Conservation (phyloP, 2,329 filamentous ascomycete genomes). For the Colletotrichum sp. region DNA sequence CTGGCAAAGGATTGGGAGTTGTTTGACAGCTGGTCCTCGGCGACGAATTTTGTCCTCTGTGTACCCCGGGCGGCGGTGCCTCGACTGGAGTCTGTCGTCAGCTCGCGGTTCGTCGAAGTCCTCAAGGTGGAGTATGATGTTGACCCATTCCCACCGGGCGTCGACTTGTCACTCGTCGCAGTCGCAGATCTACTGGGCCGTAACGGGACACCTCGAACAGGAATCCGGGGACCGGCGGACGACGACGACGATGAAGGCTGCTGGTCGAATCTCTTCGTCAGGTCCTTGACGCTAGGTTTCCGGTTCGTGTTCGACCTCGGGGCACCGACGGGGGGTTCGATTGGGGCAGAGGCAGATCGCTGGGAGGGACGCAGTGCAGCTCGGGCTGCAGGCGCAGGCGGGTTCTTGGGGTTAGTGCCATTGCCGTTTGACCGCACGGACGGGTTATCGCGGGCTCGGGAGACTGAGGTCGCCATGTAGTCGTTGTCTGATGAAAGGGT, state of each 20-base stretch:
- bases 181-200: constrained; percentile 42
- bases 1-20: constrained; percentile 66
- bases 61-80: constrained; percentile 21
- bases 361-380: constrained; percentile 44
- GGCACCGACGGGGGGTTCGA: constrained; percentile 47
- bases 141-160: constrained; percentile 25
- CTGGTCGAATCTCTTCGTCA: constrained; percentile 80
- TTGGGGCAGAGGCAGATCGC: constrained; percentile 63
- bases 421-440: constrained; percentile 56
- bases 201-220: constrained; percentile 35
- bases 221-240: constrained; percentile 37
- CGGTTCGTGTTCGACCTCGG: constrained; percentile 34
- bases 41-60: constrained; percentile 51
- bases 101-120: constrained; percentile 36
- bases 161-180: constrained; percentile 32
- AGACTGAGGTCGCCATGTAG: constrained; percentile 42
- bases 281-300: constrained; percentile 78
- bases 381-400: constrained; percentile 43
- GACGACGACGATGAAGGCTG: constrained; percentile 42
- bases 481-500: constrained; percentile 28
- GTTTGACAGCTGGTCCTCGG: constrained; percentile 57
- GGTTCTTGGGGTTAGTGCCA: constrained; percentile 53
- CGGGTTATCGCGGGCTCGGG: constrained; percentile 43
- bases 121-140: constrained; percentile 48
- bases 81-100: constrained; percentile 27